Base-by-base conservation (phyloP, 1,139 yeast genomes). In the Yamadazyma songkhlaensis region DNA sequence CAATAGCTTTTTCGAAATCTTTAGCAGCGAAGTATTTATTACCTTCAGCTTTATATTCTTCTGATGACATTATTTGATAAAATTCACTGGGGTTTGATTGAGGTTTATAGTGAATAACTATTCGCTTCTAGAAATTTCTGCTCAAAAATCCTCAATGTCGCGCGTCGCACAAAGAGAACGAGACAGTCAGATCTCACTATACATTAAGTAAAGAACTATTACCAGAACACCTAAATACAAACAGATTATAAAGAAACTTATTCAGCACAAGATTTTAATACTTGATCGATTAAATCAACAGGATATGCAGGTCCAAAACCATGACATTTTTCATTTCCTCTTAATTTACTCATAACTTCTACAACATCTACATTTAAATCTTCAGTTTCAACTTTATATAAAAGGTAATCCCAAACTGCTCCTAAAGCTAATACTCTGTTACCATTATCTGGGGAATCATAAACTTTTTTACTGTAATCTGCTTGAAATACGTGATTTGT, bases 1-100 rank as follows among this genome's bases (percentile, higher is more conserved):
- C 95, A 45, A 85, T 79, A 35, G 98, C 97, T 51, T 80, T 76
- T 12, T 72, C 66, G 57, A 80, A 92, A 38, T 90, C 88, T 64
- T 92, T 90, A 41, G 89, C 87, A 30, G 89, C 81, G 59, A 92
- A 92, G 37, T 90, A 92, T 49, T 88, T 84, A 69, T 92, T 92
- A 53, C 97, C 98, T 63, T 85, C 77, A 34, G 85, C 80, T 63
- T 84, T 84, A 56, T 57, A 80, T 59, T 84, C 89, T 47, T 83
- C 90, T 31, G 87, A 81, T 32, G 85, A 77, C 67, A 62, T 34
- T 21, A 21, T 10, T 13, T 6, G 10, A 7, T 23, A 31, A 22
- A 7, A 20, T 26, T 26, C 20, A 17, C 20, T 17, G 20, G 20
- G 28, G 11, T 25, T 25, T 45, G 31, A 32, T n/a, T 14, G 32